These are phyloP conservation scores for Achaetomium macrosporum DNA, from an alignment of 2,329 filamentous ascomycete genomes.

Conservation along the genomic window DNA sequence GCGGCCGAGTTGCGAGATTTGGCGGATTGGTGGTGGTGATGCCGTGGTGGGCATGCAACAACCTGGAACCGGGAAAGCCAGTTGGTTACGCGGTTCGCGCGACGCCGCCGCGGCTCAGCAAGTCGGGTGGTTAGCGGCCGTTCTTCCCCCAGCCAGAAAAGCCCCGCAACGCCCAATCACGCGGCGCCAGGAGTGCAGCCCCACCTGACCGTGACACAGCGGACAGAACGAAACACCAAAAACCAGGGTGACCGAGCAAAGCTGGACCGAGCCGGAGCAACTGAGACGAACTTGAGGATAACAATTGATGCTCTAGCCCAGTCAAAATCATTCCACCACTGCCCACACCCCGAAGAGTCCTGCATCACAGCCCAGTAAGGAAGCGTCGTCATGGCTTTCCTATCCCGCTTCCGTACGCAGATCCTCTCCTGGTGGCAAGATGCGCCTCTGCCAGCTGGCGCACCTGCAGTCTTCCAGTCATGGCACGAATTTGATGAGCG, in stretches of 20 bases:
- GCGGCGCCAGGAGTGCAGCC: neutral
- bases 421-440: slow-evolving; percentile 3
- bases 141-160: neutral
- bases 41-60: slow-evolving; percentile 2
- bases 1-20: slow-evolving; percentile 19
- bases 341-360: no score
- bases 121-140: slow-evolving; percentile 6
- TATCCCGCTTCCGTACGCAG: neutral
- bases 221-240: no score
- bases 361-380: no score
- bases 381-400: neutral
- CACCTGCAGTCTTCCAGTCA: neutral
- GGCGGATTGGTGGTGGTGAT: slow-evolving; percentile 10
- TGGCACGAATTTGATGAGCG: slow-evolving; percentile 1
- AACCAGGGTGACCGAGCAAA: no score
- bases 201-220: neutral
- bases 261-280: no score
- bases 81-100: slow-evolving; percentile 26
- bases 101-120: slow-evolving; percentile 23
- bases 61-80: neutral
- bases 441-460: neutral
- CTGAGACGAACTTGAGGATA: no score
- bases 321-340: no score
- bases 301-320: no score
- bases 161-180: neutral